Base-by-base conservation (phyloP, 2,329 filamentous ascomycete genomes). In the Teratosphaeria zuluensis region DNA sequence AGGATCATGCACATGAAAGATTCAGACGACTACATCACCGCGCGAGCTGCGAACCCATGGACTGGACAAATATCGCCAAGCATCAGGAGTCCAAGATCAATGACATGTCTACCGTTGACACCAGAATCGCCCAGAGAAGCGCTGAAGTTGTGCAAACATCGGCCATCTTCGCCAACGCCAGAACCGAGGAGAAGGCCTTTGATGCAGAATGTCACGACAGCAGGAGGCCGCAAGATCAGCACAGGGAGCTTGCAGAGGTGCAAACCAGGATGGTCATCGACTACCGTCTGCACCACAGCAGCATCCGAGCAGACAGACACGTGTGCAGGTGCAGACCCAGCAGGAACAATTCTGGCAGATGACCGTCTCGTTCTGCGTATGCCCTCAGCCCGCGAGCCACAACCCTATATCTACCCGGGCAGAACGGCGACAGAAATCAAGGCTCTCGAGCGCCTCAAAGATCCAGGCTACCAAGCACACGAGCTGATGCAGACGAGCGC, bases 1-100 rank as follows among this genome's bases (percentile, higher is more conserved):
- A 31, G 55, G n/a, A 59, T 58, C 24, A 66, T 68, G 62, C 67
- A 70, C 8, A 68, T 73, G 62, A 70, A 66, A 58, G 68, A 71
- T 31, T 71, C 68, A 54, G 70, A 71, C 57, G 70, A 73, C 61
- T 73, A 73, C 58, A 60, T 73, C 51, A 73, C 70, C 19, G 70
- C 68, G 31, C 62, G 70, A 55, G 68, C 62, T 21, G 69, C 70
- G 3, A 73, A 73, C 51, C 70, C 70, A 9, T 56, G 65, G 19
- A 73, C 70, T 14, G 70, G 70, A 6, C 57, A 70, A 4, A 68
- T 73, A 51, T 71, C 68, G 24, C 70, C 70, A 14, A 70, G 68
- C 51, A 58, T 69, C 16, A 62, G 64, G 6, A 65, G 61, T 2
- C 35, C 59, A 16, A 58, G 57, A 46, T 61, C 64, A 9, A 60